Base-by-base conservation (phyloP, 2,329 filamentous ascomycete genomes). In the Dactylellina cionopaga region DNA sequence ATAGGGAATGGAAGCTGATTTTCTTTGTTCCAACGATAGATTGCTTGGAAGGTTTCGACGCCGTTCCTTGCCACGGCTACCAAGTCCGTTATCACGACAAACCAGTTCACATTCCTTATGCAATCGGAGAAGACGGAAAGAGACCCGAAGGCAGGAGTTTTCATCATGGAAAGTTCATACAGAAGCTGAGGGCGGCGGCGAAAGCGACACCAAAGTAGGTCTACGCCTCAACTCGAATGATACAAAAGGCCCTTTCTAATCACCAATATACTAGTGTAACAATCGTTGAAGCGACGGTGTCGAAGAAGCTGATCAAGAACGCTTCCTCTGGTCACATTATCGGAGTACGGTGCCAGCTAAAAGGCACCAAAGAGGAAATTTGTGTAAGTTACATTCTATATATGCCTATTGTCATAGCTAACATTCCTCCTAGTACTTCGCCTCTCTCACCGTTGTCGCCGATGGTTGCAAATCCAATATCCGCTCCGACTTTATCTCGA, bases 401-500 rank as follows among this genome's bases (percentile, higher is more conserved):
- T 54, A 25, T n/a, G 15, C 6, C 24, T 19, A 3, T 17, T 41
- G 5, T 41, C 43, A 64, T 46, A 68, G 29, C 51, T 37, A 15
- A 51, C 17, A 17, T 5, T 15, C 11, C 90, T 13, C 3, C 1
- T 52, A 85, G 81, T 99, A 92, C 83, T 97, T 98, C 78, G 95
- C 89, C 65, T 85, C 90, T 74, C 83, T 99, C 74, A 99, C 94
- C 19, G 88, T 99, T 75, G 86, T 95, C 39, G 91, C 92, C 52
- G 94, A 99, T 81, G 95, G 95, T 74, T 99, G 98, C 80, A 88
- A 88, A 65, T 96, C 92, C 78, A 93, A 90, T 78, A 97, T 98
- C 83, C 89, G 95, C 76, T 94, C 94, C 80, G 85, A 90, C 74
- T 88, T 91, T 78, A 87, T 93, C 68, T 82, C 83, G 25, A 85